Percentiles rank a stretch among this genome's conserved stretches.
phyloP scores from a whole-genome alignment of 2,329 filamentous ascomycete species.

The Graphilbum ipis-grandicollis region DNA sequence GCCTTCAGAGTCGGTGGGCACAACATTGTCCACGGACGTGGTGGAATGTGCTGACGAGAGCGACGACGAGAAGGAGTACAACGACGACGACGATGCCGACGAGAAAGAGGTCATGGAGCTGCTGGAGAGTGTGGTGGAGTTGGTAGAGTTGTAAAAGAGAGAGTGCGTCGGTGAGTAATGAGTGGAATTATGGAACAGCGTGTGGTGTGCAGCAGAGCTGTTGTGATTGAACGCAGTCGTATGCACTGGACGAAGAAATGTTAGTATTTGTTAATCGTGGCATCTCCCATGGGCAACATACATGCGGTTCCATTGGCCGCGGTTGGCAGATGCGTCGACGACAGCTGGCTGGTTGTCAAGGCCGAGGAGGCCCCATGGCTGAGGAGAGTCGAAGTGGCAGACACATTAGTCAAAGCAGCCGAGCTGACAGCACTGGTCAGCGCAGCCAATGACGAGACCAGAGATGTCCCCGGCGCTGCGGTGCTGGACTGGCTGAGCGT shows the following conservation, averaged over 20 bases:
- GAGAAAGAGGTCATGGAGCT: background rate
- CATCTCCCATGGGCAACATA: no score
- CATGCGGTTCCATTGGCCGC: background rate
- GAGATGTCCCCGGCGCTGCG: background rate
- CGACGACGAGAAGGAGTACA: no score
- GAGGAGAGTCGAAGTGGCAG: no score
- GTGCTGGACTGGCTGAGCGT: no score
- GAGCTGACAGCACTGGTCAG: background rate
- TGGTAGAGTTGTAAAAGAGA: background rate
- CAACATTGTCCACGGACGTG: no score
- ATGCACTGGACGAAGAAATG: no score
- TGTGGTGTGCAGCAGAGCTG: slow-evolving; percentile 4
- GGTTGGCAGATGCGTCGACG: background rate
- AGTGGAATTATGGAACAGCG: slow-evolving; percentile 12
- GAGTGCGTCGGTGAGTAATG: slow-evolving; percentile 8
- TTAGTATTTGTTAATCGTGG: no score
- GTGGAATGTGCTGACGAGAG: no score
- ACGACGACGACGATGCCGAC: background rate
- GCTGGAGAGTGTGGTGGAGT: slow-evolving; percentile 4
- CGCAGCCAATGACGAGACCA: background rate
- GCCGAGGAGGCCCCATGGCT: no score
- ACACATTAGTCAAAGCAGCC: background rate
- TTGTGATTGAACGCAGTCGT: background rate
- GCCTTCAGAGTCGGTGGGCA: no score
- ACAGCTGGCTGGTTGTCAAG: no score